phyloP scores from a whole-genome alignment of 495 filamentous ascomycete genomes.

The Articulospora tetracladia region DNA sequence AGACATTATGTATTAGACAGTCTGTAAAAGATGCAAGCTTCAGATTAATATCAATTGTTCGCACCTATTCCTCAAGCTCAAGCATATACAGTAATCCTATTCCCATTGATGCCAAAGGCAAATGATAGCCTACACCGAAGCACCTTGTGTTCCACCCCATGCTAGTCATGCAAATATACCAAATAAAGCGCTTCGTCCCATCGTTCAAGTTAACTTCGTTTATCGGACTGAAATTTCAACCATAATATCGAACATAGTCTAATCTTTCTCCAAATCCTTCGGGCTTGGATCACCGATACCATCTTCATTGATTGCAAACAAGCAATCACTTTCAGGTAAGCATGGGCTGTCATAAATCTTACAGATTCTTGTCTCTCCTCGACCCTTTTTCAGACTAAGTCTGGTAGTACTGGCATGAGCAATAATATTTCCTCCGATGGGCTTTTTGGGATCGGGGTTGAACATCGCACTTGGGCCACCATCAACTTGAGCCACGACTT shows the following conservation, averaged over 20 bases:
- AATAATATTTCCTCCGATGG: constrained; percentile 98
- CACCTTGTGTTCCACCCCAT: constrained; percentile 4
- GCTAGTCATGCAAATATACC: constrained; percentile 2
- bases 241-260: not conserved
- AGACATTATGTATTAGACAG: too few species aligned
- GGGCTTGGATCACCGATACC: constrained; percentile 94
- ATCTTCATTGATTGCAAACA: constrained; percentile 96
- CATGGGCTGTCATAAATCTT: constrained; percentile 99
- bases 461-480: constrained; percentile 96
- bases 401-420: constrained; percentile 91
- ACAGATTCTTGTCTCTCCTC: constrained; percentile 92
- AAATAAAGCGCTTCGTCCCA: constrained; percentile 13
- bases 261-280: constrained; percentile 85
- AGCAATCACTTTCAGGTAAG: constrained; percentile 90
- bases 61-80: not conserved
- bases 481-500: constrained; percentile 97
- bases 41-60: not conserved
- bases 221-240: not conserved
- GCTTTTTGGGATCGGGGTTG: constrained; percentile 98
- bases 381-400: constrained; percentile 89
- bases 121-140: constrained; percentile 2
- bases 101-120: constrained; percentile 1
- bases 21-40: too few species aligned
- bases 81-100: not conserved
- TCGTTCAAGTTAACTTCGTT: not conserved